Conservation (phyloP, 2,329 filamentous ascomycete species). For the Penicillium janthinellum region DNA sequence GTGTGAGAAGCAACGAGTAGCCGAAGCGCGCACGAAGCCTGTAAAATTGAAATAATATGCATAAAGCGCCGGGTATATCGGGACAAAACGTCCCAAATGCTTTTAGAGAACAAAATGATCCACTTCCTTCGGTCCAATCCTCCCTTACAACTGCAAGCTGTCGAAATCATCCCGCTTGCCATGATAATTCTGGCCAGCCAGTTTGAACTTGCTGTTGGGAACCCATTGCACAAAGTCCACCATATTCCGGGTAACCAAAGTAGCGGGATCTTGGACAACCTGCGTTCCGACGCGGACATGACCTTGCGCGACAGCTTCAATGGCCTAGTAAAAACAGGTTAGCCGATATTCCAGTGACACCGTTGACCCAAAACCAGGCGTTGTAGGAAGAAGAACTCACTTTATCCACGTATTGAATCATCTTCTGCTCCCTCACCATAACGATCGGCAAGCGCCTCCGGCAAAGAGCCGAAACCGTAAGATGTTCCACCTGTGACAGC, state of each 20-base stretch:
- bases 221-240: constrained; percentile 98
- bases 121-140: not conserved
- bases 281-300: constrained; percentile 91
- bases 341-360: not conserved
- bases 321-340: constrained; percentile 34
- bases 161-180: constrained; percentile 97
- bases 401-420: constrained; percentile 37
- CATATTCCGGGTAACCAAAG: constrained; percentile 82
- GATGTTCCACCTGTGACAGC: constrained; percentile 72
- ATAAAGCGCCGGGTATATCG: constrained; percentile 31
- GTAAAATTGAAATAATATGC: constrained; percentile 17
- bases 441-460: constrained; percentile 81
- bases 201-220: constrained; percentile 94
- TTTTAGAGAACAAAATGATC: constrained; percentile 11
- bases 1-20: not conserved
- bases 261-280: constrained; percentile 85
- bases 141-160: constrained; percentile 61
- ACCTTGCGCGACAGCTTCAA: constrained; percentile 87
- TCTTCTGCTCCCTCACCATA: constrained; percentile 89
- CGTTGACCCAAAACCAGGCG: not conserved
- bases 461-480: constrained; percentile 88
- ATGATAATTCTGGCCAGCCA: constrained; percentile 90
- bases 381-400: constrained; percentile 37
- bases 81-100: constrained; percentile 27
- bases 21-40: constrained; percentile 10